These are phyloP conservation scores for Blechomonas ayalai DNA, from an alignment of 208 protist genomes.

Conservation along the genomic window DNA sequence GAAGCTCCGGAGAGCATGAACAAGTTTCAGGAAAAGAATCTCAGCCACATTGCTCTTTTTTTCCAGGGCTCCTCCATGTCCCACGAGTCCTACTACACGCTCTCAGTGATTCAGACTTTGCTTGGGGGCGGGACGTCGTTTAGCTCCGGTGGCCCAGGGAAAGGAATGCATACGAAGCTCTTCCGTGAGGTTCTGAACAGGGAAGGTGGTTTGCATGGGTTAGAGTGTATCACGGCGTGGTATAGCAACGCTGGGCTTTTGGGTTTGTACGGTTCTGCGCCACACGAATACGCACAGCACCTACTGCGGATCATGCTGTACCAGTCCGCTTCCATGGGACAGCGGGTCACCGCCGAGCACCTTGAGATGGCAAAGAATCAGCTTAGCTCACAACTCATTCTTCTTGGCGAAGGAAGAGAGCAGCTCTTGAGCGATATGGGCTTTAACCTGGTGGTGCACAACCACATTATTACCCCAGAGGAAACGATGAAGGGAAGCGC, in stretches of 20 bases:
- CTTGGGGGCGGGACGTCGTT: constrained; percentile 88
- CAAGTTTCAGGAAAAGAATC: constrained; percentile 90
- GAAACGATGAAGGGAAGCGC: constrained; percentile 62
- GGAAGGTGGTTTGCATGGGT: constrained; percentile 60
- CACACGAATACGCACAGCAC: constrained; percentile 60
- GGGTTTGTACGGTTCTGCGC: constrained; percentile 81
- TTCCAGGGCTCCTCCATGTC: constrained; percentile 78
- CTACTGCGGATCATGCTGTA: constrained; percentile 73
- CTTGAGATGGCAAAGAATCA: constrained; percentile 89
- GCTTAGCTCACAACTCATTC: constrained; percentile 74
- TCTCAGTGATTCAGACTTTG: constrained; percentile 83
- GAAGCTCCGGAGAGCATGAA: constrained; percentile 83
- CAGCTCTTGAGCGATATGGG: constrained; percentile 87
- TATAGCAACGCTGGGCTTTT: constrained; percentile 86
- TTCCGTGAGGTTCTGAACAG: constrained; percentile 85
- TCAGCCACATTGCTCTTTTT: constrained; percentile 84
- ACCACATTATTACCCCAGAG: constrained; percentile 66
- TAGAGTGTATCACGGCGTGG: constrained; percentile 90
- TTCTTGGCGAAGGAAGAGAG: constrained; percentile 74
- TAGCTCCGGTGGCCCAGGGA: constrained; percentile 88
- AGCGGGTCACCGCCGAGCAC: constrained; percentile 63
- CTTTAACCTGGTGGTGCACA: constrained; percentile 77
- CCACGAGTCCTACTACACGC: constrained; percentile 82
- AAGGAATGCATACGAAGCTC: constrained; percentile 90
- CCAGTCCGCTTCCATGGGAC: constrained; percentile 69